Evolutionary conservation across 2,329 filamentous ascomycete species (phyloP).

Genomic region (Hypocrella siamensis): DNA sequence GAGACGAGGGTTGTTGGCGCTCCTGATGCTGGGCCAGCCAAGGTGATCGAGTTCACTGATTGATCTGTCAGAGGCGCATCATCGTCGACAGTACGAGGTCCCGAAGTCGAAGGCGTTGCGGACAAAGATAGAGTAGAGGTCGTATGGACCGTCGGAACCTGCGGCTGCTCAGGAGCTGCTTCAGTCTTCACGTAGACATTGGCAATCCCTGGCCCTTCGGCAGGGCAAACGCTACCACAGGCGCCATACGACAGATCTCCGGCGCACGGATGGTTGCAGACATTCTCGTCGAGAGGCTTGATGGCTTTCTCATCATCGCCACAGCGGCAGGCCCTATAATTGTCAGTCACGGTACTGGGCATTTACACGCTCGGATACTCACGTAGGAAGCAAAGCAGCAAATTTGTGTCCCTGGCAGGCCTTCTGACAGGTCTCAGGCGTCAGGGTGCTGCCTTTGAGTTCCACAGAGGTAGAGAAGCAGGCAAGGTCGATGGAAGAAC

Average conservation of each 20-base stretch:
- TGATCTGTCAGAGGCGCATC: not conserved
- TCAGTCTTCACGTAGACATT: constrained; percentile 15
- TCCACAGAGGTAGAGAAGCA: constrained; percentile 11
- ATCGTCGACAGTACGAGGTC: constrained; percentile 1
- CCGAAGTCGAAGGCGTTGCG: constrained; percentile 1
- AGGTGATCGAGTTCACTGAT: constrained; percentile 2
- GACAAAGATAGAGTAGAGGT: constrained; percentile 2
- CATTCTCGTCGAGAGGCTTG: constrained; percentile 11
- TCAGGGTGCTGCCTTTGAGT: constrained; percentile 9
- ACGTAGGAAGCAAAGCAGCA: constrained; percentile 18
- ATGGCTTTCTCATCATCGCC: constrained; percentile 16
- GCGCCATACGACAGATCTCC: constrained; percentile 13
- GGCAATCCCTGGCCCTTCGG: constrained; percentile 12
- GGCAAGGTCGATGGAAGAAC: constrained; percentile 11
- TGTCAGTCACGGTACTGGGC: constrained; percentile 2
- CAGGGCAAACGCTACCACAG: constrained; percentile 17
- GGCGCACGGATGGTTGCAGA: constrained; percentile 16
- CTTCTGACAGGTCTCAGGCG: constrained; percentile 12
- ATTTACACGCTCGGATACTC: not conserved
- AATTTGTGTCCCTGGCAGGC: constrained; percentile 13
- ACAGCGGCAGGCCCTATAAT: constrained; percentile 17
- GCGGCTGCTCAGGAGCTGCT: constrained; percentile 3
- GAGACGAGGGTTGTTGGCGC: constrained; percentile 3
- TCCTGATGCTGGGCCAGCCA: constrained; percentile 6
- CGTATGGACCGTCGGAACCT: constrained; percentile 2